Conservation (phyloP, 768 basidiomycete genomes). For the Albatrellus ellisii region DNA sequence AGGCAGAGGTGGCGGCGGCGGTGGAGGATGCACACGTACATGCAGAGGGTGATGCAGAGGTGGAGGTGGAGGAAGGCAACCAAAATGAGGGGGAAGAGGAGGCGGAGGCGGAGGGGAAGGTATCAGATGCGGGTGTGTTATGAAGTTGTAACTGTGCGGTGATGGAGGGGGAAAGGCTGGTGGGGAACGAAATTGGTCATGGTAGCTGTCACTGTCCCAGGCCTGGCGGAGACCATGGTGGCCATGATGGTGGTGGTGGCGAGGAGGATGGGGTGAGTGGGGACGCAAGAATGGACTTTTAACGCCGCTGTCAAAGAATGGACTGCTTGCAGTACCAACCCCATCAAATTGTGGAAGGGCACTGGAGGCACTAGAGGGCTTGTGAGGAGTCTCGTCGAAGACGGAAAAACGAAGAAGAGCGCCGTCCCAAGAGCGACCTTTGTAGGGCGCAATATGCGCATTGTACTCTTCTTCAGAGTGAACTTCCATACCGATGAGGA, state of each 20-base stretch:
- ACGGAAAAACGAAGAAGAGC: constrained; percentile 53
- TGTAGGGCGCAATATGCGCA: constrained; percentile 34
- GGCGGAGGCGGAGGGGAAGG: neutral
- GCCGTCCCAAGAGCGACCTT: constrained; percentile 38
- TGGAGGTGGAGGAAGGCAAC: constrained; percentile 13
- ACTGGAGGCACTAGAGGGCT: constrained; percentile 1
- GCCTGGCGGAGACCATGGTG: constrained; percentile 1
- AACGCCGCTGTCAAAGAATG: no score
- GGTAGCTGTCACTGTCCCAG: neutral
- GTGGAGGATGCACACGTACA: neutral
- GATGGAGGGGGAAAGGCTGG: constrained; percentile 7
- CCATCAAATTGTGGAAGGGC: no score
- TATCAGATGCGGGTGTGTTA: neutral
- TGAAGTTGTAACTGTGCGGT: no score
- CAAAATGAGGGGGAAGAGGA: neutral
- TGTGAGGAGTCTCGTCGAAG: constrained; percentile 29
- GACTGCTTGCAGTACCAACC: no score
- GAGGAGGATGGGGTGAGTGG: constrained; percentile 1
- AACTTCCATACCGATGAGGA: constrained; percentile 50
- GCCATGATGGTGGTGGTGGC: constrained; percentile 3
- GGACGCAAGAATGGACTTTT: neutral
- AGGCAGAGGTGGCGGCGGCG: constrained; percentile 14
- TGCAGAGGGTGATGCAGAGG: constrained; percentile 1
- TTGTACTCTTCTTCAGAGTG: constrained; percentile 46
- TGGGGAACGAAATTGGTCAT: no score